A percentile compares a stretch with the other conserved stretches of the same genome.
Evolutionary conservation across 2,329 filamentous ascomycete genomes (phyloP).

Genomic region (Metarhizium brunneum): DNA sequence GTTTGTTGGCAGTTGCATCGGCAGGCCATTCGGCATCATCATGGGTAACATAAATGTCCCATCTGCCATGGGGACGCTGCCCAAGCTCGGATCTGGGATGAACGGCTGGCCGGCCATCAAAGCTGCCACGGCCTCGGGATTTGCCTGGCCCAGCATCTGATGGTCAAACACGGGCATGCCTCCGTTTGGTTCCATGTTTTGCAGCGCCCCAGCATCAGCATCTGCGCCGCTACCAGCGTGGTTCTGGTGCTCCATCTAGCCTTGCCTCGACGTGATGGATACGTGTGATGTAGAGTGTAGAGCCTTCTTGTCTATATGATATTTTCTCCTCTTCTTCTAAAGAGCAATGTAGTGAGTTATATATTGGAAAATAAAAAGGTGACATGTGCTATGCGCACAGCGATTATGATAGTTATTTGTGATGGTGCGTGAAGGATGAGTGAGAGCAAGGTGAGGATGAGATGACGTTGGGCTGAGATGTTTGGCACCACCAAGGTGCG

Average conservation of each 20-base stretch:
- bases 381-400: neutral
- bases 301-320: neutral
- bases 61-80: slow-evolving; percentile 16
- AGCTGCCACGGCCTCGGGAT: slow-evolving; percentile 10
- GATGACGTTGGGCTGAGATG: neutral
- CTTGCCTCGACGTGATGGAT: neutral
- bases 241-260: slow-evolving; percentile 6
- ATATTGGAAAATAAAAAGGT: neutral
- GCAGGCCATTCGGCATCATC: slow-evolving; percentile 19
- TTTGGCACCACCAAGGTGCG: no score
- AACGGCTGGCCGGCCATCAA: slow-evolving; percentile 16
- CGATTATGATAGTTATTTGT: neutral
- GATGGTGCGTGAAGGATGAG: neutral
- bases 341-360: no score
- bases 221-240: neutral
- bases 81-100: slow-evolving; percentile 16
- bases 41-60: slow-evolving; percentile 22
- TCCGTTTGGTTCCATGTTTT: slow-evolving; percentile 4
- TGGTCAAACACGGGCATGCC: slow-evolving; percentile 3
- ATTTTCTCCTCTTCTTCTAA: neutral
- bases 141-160: slow-evolving; percentile 1
- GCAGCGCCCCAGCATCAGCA: neutral
- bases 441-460: neutral
- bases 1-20: slow-evolving; percentile 11
- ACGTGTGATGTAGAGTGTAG: neutral